Evolutionary conservation across 768 basidiomycete genomes (phyloP).

Genomic region (Hygrophorus pudorinus): DNA sequence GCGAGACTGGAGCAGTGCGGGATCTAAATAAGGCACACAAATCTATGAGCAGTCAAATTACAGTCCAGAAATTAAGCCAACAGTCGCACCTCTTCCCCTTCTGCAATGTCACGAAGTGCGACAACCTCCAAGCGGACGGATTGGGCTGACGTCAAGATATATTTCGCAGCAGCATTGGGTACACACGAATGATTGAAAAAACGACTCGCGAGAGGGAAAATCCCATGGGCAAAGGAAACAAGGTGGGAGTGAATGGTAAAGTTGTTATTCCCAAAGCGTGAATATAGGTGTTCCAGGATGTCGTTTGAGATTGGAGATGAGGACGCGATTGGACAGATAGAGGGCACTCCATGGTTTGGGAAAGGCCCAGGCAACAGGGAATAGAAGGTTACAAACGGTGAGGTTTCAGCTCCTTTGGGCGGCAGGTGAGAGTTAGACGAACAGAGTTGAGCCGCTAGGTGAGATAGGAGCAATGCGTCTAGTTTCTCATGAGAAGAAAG

Average conservation of each 20-base stretch:
- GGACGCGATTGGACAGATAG: conserved; percentile 24
- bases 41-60: conserved; percentile 32
- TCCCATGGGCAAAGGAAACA: conserved; percentile 57
- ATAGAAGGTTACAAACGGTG: conserved; percentile 24
- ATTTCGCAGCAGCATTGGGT: conserved; percentile 63
- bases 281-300: conserved; percentile 29
- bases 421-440: conserved; percentile 10
- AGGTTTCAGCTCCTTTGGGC: conserved; percentile 3
- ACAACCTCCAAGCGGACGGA: conserved; percentile 53
- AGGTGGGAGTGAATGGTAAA: conserved; percentile 71
- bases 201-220: conserved; percentile 72
- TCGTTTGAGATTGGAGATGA: conserved; percentile 14
- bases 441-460: conserved; percentile 36
- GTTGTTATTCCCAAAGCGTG: conserved; percentile 74
- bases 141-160: conserved; percentile 29
- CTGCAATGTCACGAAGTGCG: conserved; percentile 44
- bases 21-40: conserved; percentile 69
- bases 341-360: conserved; percentile 9
- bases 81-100: conserved; percentile 53
- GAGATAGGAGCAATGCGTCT: conserved; percentile 57
- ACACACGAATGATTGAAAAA: conserved; percentile 76
- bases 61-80: neutral
- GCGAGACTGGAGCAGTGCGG: conserved; percentile 55
- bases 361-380: conserved; percentile 36
- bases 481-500: conserved; percentile 44